Percentiles rank a stretch among this genome's conserved stretches.
Evolutionary conservation across 495 filamentous ascomycete species (phyloP).

Genomic region (Acidomyces sp.): DNA sequence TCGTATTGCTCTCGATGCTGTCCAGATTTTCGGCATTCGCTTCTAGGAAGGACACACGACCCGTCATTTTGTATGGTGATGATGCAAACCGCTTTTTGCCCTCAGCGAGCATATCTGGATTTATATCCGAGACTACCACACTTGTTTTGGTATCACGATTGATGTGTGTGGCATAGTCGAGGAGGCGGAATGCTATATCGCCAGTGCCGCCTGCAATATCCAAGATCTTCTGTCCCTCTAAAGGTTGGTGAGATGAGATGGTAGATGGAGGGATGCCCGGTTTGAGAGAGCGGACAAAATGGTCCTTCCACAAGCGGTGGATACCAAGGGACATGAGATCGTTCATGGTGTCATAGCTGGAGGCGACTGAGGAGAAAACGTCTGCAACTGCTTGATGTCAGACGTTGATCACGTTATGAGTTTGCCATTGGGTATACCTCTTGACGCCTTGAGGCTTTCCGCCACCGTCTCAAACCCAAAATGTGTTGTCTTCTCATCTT

Average conservation of each 20-base stretch:
- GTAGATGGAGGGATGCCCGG: constrained; percentile 58
- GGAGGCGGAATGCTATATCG: constrained; percentile 94
- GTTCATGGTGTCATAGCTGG: constrained; percentile 92
- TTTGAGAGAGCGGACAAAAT: constrained; percentile 86
- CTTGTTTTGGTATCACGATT: constrained; percentile 64
- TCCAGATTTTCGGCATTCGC: constrained; percentile 78
- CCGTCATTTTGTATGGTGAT: constrained; percentile 42
- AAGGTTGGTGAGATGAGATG: constrained; percentile 28
- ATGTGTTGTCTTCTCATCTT: constrained; percentile 60
- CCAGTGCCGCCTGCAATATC: constrained; percentile 96
- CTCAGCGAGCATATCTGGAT: constrained; percentile 82
- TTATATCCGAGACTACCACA: constrained; percentile 91
- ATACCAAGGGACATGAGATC: constrained; percentile 96
- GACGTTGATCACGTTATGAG: not conserved
- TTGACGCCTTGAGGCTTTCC: constrained; percentile 64
- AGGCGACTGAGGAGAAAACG: constrained; percentile 92
- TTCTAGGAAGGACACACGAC: constrained; percentile 63
- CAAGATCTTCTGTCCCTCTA: constrained; percentile 61
- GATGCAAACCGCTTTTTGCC: constrained; percentile 59
- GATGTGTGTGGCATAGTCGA: constrained; percentile 73
- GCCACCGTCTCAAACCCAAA: constrained; percentile 87
- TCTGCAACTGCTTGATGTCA: constrained; percentile 46
- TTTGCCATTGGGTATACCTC: constrained; percentile 37
- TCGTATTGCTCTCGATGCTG: constrained; percentile 45
- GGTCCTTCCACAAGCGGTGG: constrained; percentile 96